Conservation (phyloP, 2,329 filamentous ascomycete species). For the Atkinsonella hypoxylon region DNA sequence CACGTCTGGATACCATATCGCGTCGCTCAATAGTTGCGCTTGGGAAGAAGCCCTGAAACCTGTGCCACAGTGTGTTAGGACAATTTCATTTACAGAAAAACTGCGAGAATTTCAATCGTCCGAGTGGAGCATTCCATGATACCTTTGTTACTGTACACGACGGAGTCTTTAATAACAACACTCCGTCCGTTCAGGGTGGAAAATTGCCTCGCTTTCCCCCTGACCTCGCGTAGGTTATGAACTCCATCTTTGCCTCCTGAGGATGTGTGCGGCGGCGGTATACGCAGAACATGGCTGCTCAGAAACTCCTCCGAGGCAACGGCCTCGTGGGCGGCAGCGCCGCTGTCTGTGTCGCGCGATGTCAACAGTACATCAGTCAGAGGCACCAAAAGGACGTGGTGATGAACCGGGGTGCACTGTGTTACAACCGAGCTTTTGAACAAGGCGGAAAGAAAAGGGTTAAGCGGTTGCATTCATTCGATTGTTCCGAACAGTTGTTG, state of each 20-base stretch:
- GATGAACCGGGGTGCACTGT: conserved; percentile 84
- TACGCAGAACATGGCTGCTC: conserved; percentile 87
- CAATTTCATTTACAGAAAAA: neutral
- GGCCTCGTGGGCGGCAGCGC: conserved; percentile 64
- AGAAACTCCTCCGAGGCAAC: conserved; percentile 89
- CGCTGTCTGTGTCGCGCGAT: conserved; percentile 77
- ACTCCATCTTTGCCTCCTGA: conserved; percentile 42
- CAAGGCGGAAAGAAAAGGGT: conserved; percentile 96
- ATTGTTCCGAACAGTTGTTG: conserved; percentile 16
- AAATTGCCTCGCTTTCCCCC: conserved; percentile 89
- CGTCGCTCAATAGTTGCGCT: conserved; percentile 73
- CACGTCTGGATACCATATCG: conserved; percentile 80
- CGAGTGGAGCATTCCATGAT: conserved; percentile 5
- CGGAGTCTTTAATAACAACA: conserved; percentile 86
- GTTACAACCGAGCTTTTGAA: conserved; percentile 87
- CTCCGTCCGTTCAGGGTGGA: conserved; percentile 86
- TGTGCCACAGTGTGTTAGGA: conserved; percentile 21
- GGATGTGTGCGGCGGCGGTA: conserved; percentile 44
- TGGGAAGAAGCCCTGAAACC: conserved; percentile 89
- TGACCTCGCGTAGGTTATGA: conserved; percentile 67
- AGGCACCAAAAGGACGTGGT: conserved; percentile 89
- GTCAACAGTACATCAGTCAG: conserved; percentile 85
- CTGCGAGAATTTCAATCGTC: neutral
- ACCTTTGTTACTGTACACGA: conserved; percentile 96
- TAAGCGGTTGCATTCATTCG: conserved; percentile 83